A percentile compares a stretch with the other conserved stretches of the same genome.
Evolutionary conservation across 257 asterid species (phyloP).

Genomic region (Marsdenia floribunda): DNA sequence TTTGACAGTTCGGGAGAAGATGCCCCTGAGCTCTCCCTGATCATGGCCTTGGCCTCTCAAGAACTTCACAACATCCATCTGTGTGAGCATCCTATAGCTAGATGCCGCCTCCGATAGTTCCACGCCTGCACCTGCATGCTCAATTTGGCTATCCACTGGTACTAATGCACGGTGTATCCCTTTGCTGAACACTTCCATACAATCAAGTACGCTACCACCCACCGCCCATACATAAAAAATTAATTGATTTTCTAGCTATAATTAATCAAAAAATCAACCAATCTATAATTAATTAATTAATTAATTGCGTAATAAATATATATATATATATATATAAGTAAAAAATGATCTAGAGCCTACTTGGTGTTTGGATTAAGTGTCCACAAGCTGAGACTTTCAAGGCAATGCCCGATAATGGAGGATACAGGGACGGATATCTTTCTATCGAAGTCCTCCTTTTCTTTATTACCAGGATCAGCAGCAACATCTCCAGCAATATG

Average conservation of each 20-base stretch:
- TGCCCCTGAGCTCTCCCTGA: conserved; percentile 34
- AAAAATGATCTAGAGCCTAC: conserved; percentile 20
- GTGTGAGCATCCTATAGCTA: conserved; percentile 75
- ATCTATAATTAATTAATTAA: too few relatives aligned
- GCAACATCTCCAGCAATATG: conserved; percentile 53
- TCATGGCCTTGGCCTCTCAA: conserved; percentile 40
- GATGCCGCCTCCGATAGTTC: conserved; percentile 79
- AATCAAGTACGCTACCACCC: conserved; percentile 32
- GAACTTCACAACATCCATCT: conserved; percentile 71
- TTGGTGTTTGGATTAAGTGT: conserved; percentile 64
- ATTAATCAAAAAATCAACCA: too few relatives aligned
- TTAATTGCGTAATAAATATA: too few relatives aligned
- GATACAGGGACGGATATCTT: conserved; percentile 73
- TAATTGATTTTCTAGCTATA: too few relatives aligned
- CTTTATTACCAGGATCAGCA: conserved; percentile 23
- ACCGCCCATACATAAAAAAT: background rate
- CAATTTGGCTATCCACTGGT: conserved; percentile 63
- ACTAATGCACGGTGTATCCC: conserved; percentile 88
- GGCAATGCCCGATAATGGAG: conserved; percentile 76
- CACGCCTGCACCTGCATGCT: conserved; percentile 49
- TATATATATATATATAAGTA: too few relatives aligned
- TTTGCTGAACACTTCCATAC: conserved; percentile 91
- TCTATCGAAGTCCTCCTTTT: conserved; percentile 35
- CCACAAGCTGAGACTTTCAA: conserved; percentile 92
- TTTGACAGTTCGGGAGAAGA: conserved; percentile 29